Base-by-base conservation (phyloP, 2,329 filamentous ascomycete genomes). In the Geosmithia morbida region DNA sequence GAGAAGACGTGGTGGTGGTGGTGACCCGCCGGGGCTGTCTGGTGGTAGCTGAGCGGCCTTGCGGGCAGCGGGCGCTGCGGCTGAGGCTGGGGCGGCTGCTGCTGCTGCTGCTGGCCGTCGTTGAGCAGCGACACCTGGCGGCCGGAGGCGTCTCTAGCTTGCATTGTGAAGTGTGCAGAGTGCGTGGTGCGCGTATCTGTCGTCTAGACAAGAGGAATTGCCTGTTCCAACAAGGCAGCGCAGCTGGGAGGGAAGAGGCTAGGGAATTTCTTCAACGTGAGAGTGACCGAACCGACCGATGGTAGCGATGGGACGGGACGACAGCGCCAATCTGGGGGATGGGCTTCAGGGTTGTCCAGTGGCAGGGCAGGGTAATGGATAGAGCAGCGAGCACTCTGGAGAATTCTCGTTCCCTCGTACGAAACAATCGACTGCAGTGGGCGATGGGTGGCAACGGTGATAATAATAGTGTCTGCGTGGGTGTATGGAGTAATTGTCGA, bases 91-190 rank as follows among this genome's bases (percentile, higher is more conserved):
- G 26, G 33, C 8, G 33, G 7, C 17, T 30, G 11, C 5, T 17
- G 17, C 43, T 50, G 46, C 43, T 46, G 48, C 49, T 48, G 46
- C 48, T 46, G 48, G 44, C 77, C 74, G 52, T 79, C 74, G 58
- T 80, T 80, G 40, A 81, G 66, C 10, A 81, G 66, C 46, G 77
- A 80, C 57, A 81, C 71, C 59, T 69, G 66, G 53, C 74, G 72
- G 54, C 77, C 77, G 41, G 69, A 65, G 42, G 75, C 72, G 59
- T 80, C 72, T 55, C 70, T 65, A 46, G 68, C 71, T 51, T 77
- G 68, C 73, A 80, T 78, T 11, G 8, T 37, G 33, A 16, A 16
- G 7, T 6, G 29, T 30, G 6, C n/a, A n/a, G 22, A 26, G 33
- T 37, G 33, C 13, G 33, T 11, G 13, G n/a, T 37, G 33, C 11